Evolutionary conservation across 345 rosid genomes (phyloP).

Genomic region (Syzygium jambos): DNA sequence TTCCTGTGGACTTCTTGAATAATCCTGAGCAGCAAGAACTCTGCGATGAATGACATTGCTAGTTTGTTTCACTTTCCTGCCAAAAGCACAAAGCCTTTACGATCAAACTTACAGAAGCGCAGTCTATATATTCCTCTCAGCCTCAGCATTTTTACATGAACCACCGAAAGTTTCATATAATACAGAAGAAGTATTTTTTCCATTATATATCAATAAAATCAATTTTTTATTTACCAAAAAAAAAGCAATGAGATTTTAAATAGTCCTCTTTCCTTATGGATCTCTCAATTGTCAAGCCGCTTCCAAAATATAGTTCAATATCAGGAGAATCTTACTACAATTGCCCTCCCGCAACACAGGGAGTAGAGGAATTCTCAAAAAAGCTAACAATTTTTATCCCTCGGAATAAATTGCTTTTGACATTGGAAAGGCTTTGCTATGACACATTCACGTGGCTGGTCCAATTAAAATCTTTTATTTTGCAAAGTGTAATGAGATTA

Average conservation of each 20-base stretch:
- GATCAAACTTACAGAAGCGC: background rate
- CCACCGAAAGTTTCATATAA: background rate
- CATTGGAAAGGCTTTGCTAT: background rate
- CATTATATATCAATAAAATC: background rate
- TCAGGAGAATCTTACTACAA: background rate
- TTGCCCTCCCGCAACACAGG: background rate
- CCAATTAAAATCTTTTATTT: background rate
- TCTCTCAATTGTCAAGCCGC: background rate
- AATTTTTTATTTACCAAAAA: too few relatives aligned
- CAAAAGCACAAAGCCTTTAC: background rate
- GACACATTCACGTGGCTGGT: background rate
- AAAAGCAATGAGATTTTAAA: background rate
- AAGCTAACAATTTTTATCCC: background rate
- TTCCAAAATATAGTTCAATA: background rate
- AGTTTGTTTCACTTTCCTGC: slow-evolving; percentile 1
- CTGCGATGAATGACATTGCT: background rate
- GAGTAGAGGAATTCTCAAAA: background rate
- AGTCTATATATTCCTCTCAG: background rate
- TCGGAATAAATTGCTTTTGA: background rate
- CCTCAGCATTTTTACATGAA: background rate
- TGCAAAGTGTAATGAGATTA: background rate
- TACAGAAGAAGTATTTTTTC: background rate
- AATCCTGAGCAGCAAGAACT: background rate
- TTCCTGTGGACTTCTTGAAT: too few relatives aligned
- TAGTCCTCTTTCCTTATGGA: background rate